Evolutionary conservation across 192 early-diverging fungal species (phyloP).

Genomic region (Backusella sp.): DNA sequence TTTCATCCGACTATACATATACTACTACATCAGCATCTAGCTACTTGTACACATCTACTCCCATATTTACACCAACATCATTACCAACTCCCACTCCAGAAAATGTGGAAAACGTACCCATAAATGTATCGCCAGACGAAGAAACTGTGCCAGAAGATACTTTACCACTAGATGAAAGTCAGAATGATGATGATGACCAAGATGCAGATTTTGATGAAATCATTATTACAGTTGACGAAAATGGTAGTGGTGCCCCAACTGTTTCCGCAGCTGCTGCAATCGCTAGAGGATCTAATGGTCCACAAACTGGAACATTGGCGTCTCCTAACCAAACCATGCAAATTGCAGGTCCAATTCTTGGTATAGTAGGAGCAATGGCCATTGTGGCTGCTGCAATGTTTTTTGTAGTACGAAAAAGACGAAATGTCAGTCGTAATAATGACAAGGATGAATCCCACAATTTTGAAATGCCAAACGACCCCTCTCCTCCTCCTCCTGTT

Average conservation of each 20-base stretch:
- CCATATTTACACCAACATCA: not conserved
- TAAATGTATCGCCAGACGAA: not conserved
- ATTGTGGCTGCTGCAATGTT: conserved; percentile 11
- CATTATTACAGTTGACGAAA: not conserved
- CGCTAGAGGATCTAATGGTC: not conserved
- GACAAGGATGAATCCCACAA: not conserved
- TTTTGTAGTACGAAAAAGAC: not conserved
- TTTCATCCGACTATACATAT: not conserved
- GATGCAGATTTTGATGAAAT: not conserved
- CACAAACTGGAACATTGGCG: not conserved
- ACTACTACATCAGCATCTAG: not conserved
- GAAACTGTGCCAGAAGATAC: not conserved
- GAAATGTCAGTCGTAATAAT: not conserved
- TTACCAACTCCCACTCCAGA: not conserved
- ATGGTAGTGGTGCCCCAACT: not conserved
- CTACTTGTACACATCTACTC: not conserved
- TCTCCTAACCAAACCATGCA: not conserved
- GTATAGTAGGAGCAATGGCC: conserved; percentile 5
- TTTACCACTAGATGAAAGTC: not conserved
- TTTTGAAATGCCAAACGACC: not conserved
- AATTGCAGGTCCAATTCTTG: not conserved
- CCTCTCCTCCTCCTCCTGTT: not conserved
- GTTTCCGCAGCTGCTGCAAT: not conserved
- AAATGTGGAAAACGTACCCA: not conserved
- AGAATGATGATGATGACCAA: not conserved